Conservation (phyloP, 2,329 filamentous ascomycete species). For the Pseudovirgaria hyperparasitica region DNA sequence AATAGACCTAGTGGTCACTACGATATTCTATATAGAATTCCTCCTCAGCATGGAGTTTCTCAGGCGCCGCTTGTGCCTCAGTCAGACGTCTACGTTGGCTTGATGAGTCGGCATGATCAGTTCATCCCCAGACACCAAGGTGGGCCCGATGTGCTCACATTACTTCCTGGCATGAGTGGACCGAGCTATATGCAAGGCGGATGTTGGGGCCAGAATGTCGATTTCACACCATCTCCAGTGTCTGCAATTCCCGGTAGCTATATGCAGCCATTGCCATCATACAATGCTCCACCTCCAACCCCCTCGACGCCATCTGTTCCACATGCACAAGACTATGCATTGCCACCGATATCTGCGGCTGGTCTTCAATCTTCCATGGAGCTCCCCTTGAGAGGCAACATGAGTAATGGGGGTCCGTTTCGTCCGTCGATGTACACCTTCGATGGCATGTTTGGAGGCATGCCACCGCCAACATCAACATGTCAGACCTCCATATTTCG, state of each 20-base stretch:
- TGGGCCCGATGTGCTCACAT: slow-evolving; percentile 21
- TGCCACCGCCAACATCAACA: slow-evolving; percentile 22
- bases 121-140: slow-evolving; percentile 26
- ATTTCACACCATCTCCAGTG: slow-evolving; percentile 20
- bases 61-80: slow-evolving; percentile 21
- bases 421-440: slow-evolving; percentile 33
- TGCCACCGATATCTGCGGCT: slow-evolving; percentile 17
- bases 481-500: slow-evolving; percentile 38
- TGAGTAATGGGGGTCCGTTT: slow-evolving; percentile 28
- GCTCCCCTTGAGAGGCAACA: slow-evolving; percentile 14
- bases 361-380: slow-evolving; percentile 17
- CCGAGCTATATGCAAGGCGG: slow-evolving; percentile 26
- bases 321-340: slow-evolving; percentile 20
- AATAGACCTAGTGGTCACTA: slow-evolving; percentile 58
- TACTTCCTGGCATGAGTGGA: slow-evolving; percentile 37
- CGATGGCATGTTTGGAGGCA: slow-evolving; percentile 27
- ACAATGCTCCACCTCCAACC: slow-evolving; percentile 16
- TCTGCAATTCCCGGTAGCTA: slow-evolving; percentile 19
- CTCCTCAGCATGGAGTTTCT: slow-evolving; percentile 18
- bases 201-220: slow-evolving; percentile 20
- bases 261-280: slow-evolving; percentile 18
- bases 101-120: slow-evolving; percentile 15
- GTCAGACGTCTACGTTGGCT: slow-evolving; percentile 17
- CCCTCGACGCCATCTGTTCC: slow-evolving; percentile 15
- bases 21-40: slow-evolving; percentile 72